Evolutionary conservation across 2,329 filamentous ascomycete genomes (phyloP).

Genomic region (Eutypa lata): DNA sequence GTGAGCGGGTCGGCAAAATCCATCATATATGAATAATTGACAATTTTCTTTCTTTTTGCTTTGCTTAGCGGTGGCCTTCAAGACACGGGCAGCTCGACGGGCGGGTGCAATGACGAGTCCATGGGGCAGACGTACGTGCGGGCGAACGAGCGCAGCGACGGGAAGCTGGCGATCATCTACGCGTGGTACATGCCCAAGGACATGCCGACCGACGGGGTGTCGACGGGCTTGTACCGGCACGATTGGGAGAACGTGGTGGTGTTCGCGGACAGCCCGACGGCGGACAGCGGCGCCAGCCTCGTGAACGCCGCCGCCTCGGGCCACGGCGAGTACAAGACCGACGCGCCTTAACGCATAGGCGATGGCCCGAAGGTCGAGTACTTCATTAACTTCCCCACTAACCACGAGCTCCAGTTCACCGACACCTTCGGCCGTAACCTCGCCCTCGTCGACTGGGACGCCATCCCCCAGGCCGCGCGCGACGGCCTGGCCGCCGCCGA

Average conservation of each 20-base stretch:
- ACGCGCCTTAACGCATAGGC: constrained; percentile 20
- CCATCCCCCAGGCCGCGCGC: constrained; percentile 29
- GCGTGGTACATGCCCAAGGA: constrained; percentile 42
- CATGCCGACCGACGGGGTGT: constrained; percentile 28
- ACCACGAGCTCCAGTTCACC: constrained; percentile 36
- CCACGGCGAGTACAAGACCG: constrained; percentile 28
- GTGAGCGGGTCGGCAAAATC: no score
- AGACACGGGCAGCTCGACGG: constrained; percentile 20
- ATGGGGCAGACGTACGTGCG: constrained; percentile 34
- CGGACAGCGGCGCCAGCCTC: no score
- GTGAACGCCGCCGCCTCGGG: constrained; percentile 28
- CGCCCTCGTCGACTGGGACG: constrained; percentile 39
- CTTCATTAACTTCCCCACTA: constrained; percentile 25
- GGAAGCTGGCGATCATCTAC: constrained; percentile 30
- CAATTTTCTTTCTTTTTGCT: no score
- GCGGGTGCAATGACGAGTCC: constrained; percentile 22
- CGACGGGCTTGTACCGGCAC: constrained; percentile 29
- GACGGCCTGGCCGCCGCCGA: constrained; percentile 32
- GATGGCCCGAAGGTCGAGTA: constrained; percentile 28
- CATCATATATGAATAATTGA: constrained; percentile 1
- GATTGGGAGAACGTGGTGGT: constrained; percentile 35
- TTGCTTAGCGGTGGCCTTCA: constrained; percentile 28
- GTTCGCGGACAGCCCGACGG: constrained; percentile 26
- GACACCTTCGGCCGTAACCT: constrained; percentile 31
- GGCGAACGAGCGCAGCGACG: constrained; percentile 20